Conservation (phyloP, 495 filamentous ascomycete genomes). For the Saxophila tyrrhenica region DNA sequence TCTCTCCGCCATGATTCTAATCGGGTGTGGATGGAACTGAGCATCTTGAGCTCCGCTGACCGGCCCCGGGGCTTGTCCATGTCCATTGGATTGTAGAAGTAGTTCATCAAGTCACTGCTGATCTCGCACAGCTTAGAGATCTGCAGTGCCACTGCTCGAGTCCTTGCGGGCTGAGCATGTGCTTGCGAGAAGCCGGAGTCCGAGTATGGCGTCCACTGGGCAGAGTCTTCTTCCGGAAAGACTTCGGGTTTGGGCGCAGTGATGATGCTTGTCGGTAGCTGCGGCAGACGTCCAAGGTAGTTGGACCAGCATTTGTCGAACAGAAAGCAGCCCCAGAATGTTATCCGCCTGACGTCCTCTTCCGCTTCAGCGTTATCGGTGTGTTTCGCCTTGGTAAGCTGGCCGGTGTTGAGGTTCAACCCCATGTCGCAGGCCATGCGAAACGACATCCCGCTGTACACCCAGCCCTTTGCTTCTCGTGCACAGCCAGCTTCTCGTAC, state of each 20-base stretch:
- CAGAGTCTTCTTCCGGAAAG: conserved; percentile 77
- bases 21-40: conserved; percentile 80
- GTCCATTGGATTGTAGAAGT: conserved; percentile 77
- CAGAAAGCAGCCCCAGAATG: conserved; percentile 97
- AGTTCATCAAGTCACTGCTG: conserved; percentile 74
- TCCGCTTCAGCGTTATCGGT: conserved; percentile 65
- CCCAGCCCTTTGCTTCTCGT: conserved; percentile 90
- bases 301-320: conserved; percentile 99
- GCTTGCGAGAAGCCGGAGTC: conserved; percentile 63
- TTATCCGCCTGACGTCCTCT: conserved; percentile 77
- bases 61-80: conserved; percentile 48
- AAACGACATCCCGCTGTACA: conserved; percentile 96
- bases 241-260: conserved; percentile 85
- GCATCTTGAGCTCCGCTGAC: conserved; percentile 80
- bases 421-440: conserved; percentile 96
- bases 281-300: conserved; percentile 87
- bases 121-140: conserved; percentile 82
- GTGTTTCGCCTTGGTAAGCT: conserved; percentile 40
- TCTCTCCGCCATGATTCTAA: conserved; percentile 86
- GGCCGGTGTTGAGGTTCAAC: conserved; percentile 72
- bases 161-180: conserved; percentile 69
- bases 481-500: conserved; percentile 94
- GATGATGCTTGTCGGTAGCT: conserved; percentile 63
- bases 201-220: conserved; percentile 78
- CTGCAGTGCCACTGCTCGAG: conserved; percentile 69